Evolutionary conservation across 2,329 filamentous ascomycete species (phyloP).

Genomic region (Xylariaceae sp.): DNA sequence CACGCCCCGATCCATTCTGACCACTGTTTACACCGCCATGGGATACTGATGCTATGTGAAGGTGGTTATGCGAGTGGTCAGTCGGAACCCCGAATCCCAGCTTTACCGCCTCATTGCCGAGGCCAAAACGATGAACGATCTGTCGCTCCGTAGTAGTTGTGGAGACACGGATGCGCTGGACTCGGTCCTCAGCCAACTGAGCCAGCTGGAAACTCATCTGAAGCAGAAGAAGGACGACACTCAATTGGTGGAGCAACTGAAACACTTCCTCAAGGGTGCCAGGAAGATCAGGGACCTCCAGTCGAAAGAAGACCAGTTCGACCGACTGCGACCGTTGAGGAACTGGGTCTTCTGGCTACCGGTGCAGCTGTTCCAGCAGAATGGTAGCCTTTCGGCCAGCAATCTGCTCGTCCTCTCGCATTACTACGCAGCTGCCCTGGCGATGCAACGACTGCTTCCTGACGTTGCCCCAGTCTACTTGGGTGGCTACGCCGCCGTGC

Average conservation of each 20-base stretch:
- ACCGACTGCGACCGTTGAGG: conserved; percentile 78
- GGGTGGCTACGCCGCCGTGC: conserved; percentile 69
- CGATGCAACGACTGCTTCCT: conserved; percentile 85
- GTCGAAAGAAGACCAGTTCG: conserved; percentile 78
- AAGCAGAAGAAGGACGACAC: conserved; percentile 65
- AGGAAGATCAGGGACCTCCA: conserved; percentile 65
- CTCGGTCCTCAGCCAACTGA: conserved; percentile 60
- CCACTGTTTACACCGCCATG: conserved; percentile 35
- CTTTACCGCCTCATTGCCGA: conserved; percentile 78
- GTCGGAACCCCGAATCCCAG: no score
- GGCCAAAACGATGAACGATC: conserved; percentile 59
- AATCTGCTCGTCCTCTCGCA: conserved; percentile 82
- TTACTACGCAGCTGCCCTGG: conserved; percentile 82
- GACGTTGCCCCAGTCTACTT: conserved; percentile 88
- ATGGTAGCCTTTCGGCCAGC: conserved; percentile 67
- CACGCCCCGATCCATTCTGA: conserved; percentile 22
- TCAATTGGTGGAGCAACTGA: conserved; percentile 62
- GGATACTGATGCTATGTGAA: conserved; percentile 85
- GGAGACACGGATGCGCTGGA: conserved; percentile 67
- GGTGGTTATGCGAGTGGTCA: conserved; percentile 87
- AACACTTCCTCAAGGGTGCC: conserved; percentile 66
- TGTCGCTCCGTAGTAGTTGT: conserved; percentile 59
- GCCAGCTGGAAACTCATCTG: conserved; percentile 62
- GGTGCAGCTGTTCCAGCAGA: conserved; percentile 72
- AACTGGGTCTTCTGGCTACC: conserved; percentile 97